Evolutionary conservation across 1,284 basidiomycete genomes (phyloP).

Genomic region (Tylopilus orsonianus): DNA sequence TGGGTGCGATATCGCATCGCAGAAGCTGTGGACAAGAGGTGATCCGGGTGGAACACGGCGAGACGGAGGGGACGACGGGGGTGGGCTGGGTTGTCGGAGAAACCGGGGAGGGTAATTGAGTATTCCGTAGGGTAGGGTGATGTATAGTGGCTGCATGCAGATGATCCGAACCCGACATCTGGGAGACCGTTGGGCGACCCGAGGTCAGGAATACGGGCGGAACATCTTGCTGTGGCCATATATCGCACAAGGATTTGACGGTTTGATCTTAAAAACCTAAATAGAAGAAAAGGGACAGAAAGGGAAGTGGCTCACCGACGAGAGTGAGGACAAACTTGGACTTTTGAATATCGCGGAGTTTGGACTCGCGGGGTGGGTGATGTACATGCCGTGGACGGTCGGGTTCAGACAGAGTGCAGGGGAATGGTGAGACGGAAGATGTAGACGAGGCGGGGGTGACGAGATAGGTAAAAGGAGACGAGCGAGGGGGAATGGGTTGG

Average conservation of each 20-base stretch:
- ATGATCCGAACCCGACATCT: constrained; percentile 20
- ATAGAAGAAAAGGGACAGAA: constrained; percentile 15
- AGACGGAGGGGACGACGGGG: constrained; percentile 31
- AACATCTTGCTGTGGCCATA: constrained; percentile 73
- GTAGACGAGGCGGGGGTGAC: constrained; percentile 49
- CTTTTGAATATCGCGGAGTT: constrained; percentile 52
- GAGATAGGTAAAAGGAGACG: constrained; percentile 48
- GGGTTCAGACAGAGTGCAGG: constrained; percentile 37
- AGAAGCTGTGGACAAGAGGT: constrained; percentile 19
- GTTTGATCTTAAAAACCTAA: constrained; percentile 60
- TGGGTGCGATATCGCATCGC: constrained; percentile 47
- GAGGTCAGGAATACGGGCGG: constrained; percentile 58
- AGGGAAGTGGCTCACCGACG: constrained; percentile 54
- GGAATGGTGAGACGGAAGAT: constrained; percentile 42
- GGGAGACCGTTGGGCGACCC: constrained; percentile 32
- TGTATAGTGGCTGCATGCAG: constrained; percentile 15
- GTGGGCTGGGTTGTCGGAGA: constrained; percentile 40
- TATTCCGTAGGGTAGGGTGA: constrained; percentile 32
- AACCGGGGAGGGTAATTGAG: constrained; percentile 50
- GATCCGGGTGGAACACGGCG: constrained; percentile 21
- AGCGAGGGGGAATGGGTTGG: constrained; percentile 39
- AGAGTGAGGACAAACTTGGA: constrained; percentile 63
- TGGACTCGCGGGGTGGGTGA: constrained; percentile 34
- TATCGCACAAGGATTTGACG: constrained; percentile 68
- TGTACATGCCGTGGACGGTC: constrained; percentile 37